Evolutionary conservation across 1,284 basidiomycete genomes (phyloP).

Genomic region (Ustilago bromivora): DNA sequence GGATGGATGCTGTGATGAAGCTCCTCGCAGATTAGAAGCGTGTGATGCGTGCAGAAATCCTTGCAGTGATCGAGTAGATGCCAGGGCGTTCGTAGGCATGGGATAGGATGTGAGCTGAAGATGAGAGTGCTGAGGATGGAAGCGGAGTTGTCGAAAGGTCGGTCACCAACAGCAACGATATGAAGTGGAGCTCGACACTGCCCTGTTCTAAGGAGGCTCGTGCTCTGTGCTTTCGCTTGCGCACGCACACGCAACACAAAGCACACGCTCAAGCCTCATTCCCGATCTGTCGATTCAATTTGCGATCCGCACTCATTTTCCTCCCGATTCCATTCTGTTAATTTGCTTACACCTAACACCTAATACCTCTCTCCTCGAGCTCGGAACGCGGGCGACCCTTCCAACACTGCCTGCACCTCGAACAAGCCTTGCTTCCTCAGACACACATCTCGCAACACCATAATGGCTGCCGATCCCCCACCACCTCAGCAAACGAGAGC

Average conservation of each 20-base stretch:
- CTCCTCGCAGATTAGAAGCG: too few species aligned
- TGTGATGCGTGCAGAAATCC: too few species aligned
- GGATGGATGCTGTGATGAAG: background rate
- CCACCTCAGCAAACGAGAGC: background rate
- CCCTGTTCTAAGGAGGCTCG: too few species aligned
- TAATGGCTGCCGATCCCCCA: too few species aligned
- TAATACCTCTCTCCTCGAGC: background rate
- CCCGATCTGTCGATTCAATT: constrained; percentile 12
- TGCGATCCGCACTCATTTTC: background rate
- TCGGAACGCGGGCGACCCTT: constrained; percentile 1
- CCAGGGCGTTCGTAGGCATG: too few species aligned
- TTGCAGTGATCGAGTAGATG: too few species aligned
- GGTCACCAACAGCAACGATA: too few species aligned
- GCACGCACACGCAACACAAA: background rate
- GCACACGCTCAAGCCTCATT: background rate
- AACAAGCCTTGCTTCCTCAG: background rate
- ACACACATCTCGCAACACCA: background rate
- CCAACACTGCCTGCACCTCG: constrained; percentile 3
- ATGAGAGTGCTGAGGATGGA: too few species aligned
- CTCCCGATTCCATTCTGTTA: background rate
- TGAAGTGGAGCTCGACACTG: too few species aligned
- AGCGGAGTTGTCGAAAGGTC: too few species aligned
- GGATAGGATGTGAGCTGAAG: background rate
- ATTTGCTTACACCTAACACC: background rate
- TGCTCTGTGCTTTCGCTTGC: background rate